Percentiles rank a stretch among this genome's conserved stretches.
These are phyloP conservation scores for Lyophyllum shimeji DNA, from an alignment of 768 basidiomycete genomes.

Conservation along the genomic window DNA sequence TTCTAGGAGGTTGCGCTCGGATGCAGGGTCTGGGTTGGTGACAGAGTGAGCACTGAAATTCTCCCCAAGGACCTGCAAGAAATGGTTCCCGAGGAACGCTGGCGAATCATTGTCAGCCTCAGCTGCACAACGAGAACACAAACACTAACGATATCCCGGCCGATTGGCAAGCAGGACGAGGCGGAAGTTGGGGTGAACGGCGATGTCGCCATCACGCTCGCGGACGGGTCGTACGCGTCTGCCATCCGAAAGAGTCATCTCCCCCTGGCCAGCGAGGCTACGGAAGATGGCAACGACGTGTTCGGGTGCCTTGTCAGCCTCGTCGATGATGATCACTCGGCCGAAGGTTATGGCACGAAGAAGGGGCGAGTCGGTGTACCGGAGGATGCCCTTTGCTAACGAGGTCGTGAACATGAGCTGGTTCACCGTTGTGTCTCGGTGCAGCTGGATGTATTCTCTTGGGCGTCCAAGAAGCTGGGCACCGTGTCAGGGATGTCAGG, in stretches of 20 bases:
- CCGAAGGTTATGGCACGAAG: slow-evolving; percentile 61
- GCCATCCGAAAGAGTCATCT: slow-evolving; percentile 64
- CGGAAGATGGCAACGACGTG: slow-evolving; percentile 73
- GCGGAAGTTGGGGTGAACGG: slow-evolving; percentile 63
- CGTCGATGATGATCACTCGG: slow-evolving; percentile 68
- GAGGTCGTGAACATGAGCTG: slow-evolving; percentile 71
- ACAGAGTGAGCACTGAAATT: slow-evolving; percentile 68
- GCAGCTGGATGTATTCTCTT: slow-evolving; percentile 69
- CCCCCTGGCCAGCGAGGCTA: slow-evolving; percentile 64
- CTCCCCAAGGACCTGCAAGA: slow-evolving; percentile 70
- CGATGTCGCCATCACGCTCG: slow-evolving; percentile 54
- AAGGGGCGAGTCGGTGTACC: slow-evolving; percentile 64
- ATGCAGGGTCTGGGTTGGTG: slow-evolving; percentile 64
- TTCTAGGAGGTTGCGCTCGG: slow-evolving; percentile 57
- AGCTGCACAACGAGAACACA: not conserved
- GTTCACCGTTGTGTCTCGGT: slow-evolving; percentile 69
- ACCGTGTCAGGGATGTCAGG: not conserved
- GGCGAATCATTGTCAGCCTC: not conserved
- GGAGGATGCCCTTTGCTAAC: slow-evolving; percentile 55
- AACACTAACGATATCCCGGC: slow-evolving; percentile 65
- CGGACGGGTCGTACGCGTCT: slow-evolving; percentile 47
- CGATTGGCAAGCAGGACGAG: slow-evolving; percentile 65
- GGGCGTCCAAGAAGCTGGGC: slow-evolving; percentile 56
- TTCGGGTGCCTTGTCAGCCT: slow-evolving; percentile 73
- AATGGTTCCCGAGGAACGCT: slow-evolving; percentile 76